Evolutionary conservation across 2,329 filamentous ascomycete species (phyloP).

Genomic region (Aspergillus sp.): DNA sequence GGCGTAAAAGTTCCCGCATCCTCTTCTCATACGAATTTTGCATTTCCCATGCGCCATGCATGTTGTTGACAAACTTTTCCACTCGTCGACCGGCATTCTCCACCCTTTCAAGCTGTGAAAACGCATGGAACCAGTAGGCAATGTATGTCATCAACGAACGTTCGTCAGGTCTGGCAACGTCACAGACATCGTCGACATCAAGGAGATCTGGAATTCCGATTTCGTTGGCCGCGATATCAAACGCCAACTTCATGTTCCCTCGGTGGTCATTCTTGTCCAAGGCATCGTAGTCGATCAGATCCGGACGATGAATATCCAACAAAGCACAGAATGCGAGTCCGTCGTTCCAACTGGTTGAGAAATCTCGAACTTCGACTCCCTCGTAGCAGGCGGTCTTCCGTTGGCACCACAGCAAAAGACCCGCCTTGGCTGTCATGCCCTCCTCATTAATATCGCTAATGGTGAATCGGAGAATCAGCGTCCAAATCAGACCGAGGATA

Average conservation of each 20-base stretch:
- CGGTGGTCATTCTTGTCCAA: constrained; percentile 92
- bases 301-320: constrained; percentile 93
- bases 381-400: constrained; percentile 98
- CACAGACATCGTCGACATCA: constrained; percentile 97
- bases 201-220: constrained; percentile 95
- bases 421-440: constrained; percentile 96
- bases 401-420: constrained; percentile 94
- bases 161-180: constrained; percentile 94
- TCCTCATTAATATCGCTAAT: constrained; percentile 99
- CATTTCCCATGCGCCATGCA: constrained; percentile 99
- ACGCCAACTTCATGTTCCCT: constrained; percentile 97
- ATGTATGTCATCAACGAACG: constrained; percentile 99
- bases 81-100: constrained; percentile 95
- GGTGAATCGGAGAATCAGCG: constrained; percentile 94
- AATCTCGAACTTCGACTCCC: constrained; percentile 93
- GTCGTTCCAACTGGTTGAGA: constrained; percentile 96
- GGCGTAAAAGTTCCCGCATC: constrained; percentile 79
- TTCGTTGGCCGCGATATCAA: constrained; percentile 93
- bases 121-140: constrained; percentile 99
- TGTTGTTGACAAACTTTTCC: constrained; percentile 97
- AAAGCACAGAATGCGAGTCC: constrained; percentile 95
- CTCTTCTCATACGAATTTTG: constrained; percentile 92
- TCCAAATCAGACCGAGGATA: constrained; percentile 97
- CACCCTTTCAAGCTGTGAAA: constrained; percentile 98
- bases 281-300: constrained; percentile 94